Conservation (phyloP, 2,329 filamentous ascomycete species). For the Colletotrichum tropicale region DNA sequence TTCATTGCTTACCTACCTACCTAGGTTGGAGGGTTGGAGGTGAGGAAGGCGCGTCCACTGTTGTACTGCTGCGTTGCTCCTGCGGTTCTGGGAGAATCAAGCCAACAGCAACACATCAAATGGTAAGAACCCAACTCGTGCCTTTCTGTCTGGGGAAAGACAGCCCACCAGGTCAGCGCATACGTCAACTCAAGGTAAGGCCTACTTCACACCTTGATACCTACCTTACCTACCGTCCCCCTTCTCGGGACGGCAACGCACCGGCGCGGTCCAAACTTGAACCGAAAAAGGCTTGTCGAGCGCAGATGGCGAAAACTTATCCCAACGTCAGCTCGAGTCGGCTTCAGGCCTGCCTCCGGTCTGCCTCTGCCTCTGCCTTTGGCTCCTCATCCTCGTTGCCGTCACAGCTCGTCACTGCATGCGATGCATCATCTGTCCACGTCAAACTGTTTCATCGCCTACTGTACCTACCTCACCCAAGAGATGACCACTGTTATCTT, state of each 20-base stretch:
- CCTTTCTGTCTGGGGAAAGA: background rate
- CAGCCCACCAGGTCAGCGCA: background rate
- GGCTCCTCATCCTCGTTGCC: background rate
- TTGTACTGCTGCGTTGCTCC: background rate
- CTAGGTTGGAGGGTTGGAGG: background rate
- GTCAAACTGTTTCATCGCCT: background rate
- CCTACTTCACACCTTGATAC: background rate
- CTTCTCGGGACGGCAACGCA: background rate
- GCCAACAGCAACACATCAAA: background rate
- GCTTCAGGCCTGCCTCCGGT: slow-evolving; percentile 2
- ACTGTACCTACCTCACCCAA: background rate
- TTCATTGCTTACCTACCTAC: too few relatives aligned
- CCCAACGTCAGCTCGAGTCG: slow-evolving; percentile 10
- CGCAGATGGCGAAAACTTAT: slow-evolving; percentile 1
- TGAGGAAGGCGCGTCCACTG: background rate
- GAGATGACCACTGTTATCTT: background rate
- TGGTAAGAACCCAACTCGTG: background rate
- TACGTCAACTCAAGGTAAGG: background rate
- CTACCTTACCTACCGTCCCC: background rate
- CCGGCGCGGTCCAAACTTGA: slow-evolving; percentile 1
- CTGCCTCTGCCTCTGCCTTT: background rate
- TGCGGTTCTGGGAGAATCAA: background rate
- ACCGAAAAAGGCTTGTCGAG: background rate
- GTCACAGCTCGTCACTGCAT: background rate
- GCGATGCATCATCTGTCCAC: background rate